Base-by-base conservation (phyloP, 306 rosid genomes). In the Cajanus cajan region DNA sequence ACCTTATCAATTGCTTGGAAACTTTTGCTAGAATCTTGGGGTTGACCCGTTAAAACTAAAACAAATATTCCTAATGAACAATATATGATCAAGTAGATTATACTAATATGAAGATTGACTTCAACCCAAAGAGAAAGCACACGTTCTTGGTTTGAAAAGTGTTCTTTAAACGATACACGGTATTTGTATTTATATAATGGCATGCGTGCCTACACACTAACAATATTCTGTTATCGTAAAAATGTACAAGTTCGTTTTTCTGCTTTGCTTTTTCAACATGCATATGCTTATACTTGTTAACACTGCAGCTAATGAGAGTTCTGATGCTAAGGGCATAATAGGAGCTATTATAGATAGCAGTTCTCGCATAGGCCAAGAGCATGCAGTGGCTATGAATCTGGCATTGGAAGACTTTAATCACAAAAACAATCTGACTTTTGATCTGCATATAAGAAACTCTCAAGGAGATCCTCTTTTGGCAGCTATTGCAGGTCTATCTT, bases 311-410 rank as follows among this genome's bases (percentile, higher is more conserved):
- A 12, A 31, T 62, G 71, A 44, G 48, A 45, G 15, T 62, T 28
- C 71, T 11, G 44, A 59, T 15, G 75, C 37, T 10, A 34, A 15
- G 62, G 77, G 84, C 8, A 50, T 61, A 25, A 67, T 82, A 28
- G 92, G 90, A 3, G 89, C 83, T 21, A 80, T 86, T 31, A 48
- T 82, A 36, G 92, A 89, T 25, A 7, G 43, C 47, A 71, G 80
- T 74, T 73, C 79, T 22, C 86, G 92, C 21, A 48, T 71, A 71
- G 89, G 90, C 15, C 82, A 82, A 48, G 92, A 89, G 68, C 78
- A 80, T 80, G 80, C 31, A 31, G 78, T 85, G 67, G 90, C 92
- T 7, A 84, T 89, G 65, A 66, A 78, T 2, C 81, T 86, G 87
- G 86, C 90, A 12, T 1, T 82, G 16, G 78, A 86, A 58, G 86